Evolutionary conservation across 495 filamentous ascomycete genomes (phyloP).

Genomic region (Aspergillus incahuasiensis): DNA sequence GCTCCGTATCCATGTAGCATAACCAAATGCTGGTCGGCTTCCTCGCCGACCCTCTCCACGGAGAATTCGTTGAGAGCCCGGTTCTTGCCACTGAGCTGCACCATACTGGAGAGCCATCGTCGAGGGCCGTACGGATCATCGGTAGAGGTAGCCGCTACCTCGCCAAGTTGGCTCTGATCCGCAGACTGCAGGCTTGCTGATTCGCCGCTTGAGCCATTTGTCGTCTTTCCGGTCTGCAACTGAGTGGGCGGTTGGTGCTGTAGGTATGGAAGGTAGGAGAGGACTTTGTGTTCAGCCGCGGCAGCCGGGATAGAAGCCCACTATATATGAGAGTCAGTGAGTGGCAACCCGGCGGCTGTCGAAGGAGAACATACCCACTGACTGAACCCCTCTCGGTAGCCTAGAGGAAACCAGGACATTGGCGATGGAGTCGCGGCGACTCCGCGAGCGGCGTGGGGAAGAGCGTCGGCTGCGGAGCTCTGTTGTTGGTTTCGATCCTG

Average conservation of each 20-base stretch:
- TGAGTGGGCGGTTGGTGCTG: slow-evolving; percentile 69
- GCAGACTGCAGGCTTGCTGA: slow-evolving; percentile 36
- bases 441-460: slow-evolving; percentile 39
- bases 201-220: slow-evolving; percentile 37
- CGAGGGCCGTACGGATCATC: slow-evolving; percentile 83
- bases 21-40: slow-evolving; percentile 76
- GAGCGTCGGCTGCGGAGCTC: slow-evolving; percentile 38
- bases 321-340: slow-evolving; percentile 38
- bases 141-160: slow-evolving; percentile 42
- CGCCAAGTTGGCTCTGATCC: slow-evolving; percentile 35
- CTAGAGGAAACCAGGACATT: slow-evolving; percentile 67
- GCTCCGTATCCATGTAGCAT: slow-evolving; percentile 98
- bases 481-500: slow-evolving; percentile 41
- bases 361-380: slow-evolving; percentile 73
- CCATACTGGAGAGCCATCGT: slow-evolving; percentile 79
- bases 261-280: slow-evolving; percentile 82
- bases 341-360: not conserved
- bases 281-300: slow-evolving; percentile 83
- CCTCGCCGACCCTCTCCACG: slow-evolving; percentile 76
- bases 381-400: slow-evolving; percentile 82
- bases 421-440: slow-evolving; percentile 31
- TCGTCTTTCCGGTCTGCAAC: slow-evolving; percentile 55
- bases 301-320: slow-evolving; percentile 80
- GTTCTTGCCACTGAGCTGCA: slow-evolving; percentile 78
- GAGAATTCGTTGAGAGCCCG: slow-evolving; percentile 90